Conservation (phyloP, 2,329 filamentous ascomycete genomes). For the Cercospora citrullina region DNA sequence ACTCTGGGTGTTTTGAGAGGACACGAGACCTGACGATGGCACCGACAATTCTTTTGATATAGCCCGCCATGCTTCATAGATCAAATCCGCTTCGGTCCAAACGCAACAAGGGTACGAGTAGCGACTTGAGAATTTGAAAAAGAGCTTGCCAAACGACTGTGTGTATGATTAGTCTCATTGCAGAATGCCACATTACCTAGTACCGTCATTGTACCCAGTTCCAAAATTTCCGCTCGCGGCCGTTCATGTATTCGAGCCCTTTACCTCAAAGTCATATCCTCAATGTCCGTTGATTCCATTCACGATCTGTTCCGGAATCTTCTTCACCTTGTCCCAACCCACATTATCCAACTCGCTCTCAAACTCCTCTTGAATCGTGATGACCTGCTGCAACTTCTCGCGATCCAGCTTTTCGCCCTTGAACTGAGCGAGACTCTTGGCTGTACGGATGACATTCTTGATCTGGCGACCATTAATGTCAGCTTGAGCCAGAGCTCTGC, state of each 20-base stretch:
- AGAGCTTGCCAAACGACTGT: neutral
- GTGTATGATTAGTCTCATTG: neutral
- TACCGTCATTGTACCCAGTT: neutral
- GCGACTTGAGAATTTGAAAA: neutral
- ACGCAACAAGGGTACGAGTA: neutral
- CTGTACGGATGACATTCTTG: slow-evolving; percentile 36
- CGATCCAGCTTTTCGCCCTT: slow-evolving; percentile 27
- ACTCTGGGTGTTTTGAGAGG: neutral
- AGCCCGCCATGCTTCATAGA: neutral
- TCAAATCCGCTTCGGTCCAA: neutral
- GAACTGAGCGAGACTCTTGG: slow-evolving; percentile 32
- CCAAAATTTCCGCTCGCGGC: neutral
- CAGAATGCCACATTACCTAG: neutral
- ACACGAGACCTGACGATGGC: neutral
- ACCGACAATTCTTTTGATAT: neutral
- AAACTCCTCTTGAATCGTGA: slow-evolving; percentile 33
- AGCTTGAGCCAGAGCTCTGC: slow-evolving; percentile 26
- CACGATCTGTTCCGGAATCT: neutral
- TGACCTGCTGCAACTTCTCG: slow-evolving; percentile 32
- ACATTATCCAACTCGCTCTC: slow-evolving; percentile 28
- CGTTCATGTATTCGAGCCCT: neutral
- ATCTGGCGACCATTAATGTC: slow-evolving; percentile 37
- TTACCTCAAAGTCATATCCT: neutral
- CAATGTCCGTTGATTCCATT: slow-evolving; percentile 12
- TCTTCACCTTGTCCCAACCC: neutral